These are phyloP conservation scores for Cladophialophora immunda DNA, from an alignment of 2,329 filamentous ascomycete genomes.

Conservation along the genomic window DNA sequence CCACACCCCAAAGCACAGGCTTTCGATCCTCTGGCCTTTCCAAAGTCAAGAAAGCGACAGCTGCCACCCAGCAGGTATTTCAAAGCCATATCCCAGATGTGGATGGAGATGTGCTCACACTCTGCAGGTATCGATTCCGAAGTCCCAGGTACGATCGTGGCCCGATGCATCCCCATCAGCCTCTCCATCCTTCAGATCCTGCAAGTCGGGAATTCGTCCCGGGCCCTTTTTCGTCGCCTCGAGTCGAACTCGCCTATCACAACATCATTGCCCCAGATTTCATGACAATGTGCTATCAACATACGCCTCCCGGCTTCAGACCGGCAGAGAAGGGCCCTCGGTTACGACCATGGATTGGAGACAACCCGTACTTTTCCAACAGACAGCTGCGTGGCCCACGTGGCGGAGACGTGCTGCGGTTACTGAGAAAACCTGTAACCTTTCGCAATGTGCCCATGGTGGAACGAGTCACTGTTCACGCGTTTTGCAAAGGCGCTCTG, in stretches of 20 bases:
- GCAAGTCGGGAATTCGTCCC: slow-evolving; percentile 87
- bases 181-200: slow-evolving; percentile 84
- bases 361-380: slow-evolving; percentile 94
- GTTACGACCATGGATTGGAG: slow-evolving; percentile 85
- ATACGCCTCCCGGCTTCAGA: slow-evolving; percentile 80
- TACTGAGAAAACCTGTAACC: slow-evolving; percentile 66
- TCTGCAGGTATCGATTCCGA: slow-evolving; percentile 87
- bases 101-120: slow-evolving; percentile 10
- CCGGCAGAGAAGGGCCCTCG: slow-evolving; percentile 67
- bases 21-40: slow-evolving; percentile 60
- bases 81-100: slow-evolving; percentile 7
- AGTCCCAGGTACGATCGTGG: slow-evolving; percentile 95
- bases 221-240: slow-evolving; percentile 87
- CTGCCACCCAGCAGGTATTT: slow-evolving; percentile 52
- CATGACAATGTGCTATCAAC: slow-evolving; percentile 86
- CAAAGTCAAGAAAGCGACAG: slow-evolving; percentile 48
- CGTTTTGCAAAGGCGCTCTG: slow-evolving; percentile 73
- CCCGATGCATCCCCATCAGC: slow-evolving; percentile 90
- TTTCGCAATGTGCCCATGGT: slow-evolving; percentile 89
- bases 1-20: slow-evolving; percentile 27
- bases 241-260: slow-evolving; percentile 89
- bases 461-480: slow-evolving; percentile 80
- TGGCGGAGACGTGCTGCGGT: slow-evolving; percentile 69
- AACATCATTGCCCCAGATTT: slow-evolving; percentile 86
- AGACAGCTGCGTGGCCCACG: slow-evolving; percentile 83